Conservation (phyloP, 176 grass and related monocot species). For the Musa schizocarpa region DNA sequence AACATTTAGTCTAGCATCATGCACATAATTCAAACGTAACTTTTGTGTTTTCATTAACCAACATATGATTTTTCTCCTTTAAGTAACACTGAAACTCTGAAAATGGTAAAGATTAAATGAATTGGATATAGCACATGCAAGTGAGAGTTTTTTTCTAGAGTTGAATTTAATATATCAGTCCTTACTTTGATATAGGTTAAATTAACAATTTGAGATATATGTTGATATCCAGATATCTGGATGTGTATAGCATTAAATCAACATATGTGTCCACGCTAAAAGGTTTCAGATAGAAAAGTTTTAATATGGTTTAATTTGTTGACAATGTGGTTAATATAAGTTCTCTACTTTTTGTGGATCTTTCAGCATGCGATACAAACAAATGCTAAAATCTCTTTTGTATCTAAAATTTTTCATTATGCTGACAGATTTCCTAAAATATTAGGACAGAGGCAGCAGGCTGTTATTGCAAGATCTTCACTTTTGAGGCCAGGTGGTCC, state of each 20-base stretch:
- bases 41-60: too few species aligned
- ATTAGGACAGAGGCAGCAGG: constrained; percentile 68
- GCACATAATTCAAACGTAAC: not conserved
- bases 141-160: too few species aligned
- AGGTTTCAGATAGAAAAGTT: too few species aligned
- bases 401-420: constrained; percentile 38
- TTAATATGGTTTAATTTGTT: not conserved
- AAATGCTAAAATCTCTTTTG: constrained; percentile 1
- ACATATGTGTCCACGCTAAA: too few species aligned
- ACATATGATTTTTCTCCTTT: not conserved
- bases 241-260: too few species aligned
- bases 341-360: not conserved
- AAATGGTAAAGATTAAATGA: not conserved
- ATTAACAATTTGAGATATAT: too few species aligned
- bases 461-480: constrained; percentile 54
- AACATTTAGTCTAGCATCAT: not conserved
- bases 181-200: too few species aligned
- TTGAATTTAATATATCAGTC: too few species aligned
- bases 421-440: constrained; percentile 53
- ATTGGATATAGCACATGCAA: too few species aligned
- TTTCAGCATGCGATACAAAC: not conserved
- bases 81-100: not conserved
- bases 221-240: too few species aligned
- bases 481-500: constrained; percentile 67
- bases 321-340: too few species aligned